Base-by-base conservation (phyloP, 2,329 filamentous ascomycete genomes). In the Penicillium sp. region DNA sequence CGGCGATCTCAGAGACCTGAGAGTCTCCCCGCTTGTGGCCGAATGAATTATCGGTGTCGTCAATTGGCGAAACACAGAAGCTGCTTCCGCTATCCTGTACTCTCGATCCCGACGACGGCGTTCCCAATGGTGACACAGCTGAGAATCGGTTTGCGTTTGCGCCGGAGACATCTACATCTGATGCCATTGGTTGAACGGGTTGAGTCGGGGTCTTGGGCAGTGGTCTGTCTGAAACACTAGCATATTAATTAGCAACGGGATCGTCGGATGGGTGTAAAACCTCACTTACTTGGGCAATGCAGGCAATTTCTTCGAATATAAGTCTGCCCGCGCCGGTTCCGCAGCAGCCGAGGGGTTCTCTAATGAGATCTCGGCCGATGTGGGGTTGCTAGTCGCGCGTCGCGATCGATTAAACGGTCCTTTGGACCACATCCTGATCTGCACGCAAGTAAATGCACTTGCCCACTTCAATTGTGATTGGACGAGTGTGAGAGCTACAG, bases 371-470 rank as follows among this genome's bases (percentile, higher is more conserved):
- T 69, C 62, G 48, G 68, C 54, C 35, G 70, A 59, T 30, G 68
- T 65, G 22, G 71, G 67, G 51, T 65, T 66, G 38, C 67, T 64
- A 47, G 70, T 69, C 12, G 64, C 66, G 41, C 69, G 66, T 55
- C 59, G 69, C 47, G 66, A 65, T 49, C 54, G 67, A 64, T 57
- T 71, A 62, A 52, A 74, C 5, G 52, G 45, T 28, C 52, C 57
- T 52, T 72, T 71, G 56, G 74, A 73, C 73, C 73, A 77, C 75
- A 78, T 76, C n/a, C 43, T 64, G 54, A 35, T 46, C 28, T 43
- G 30, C 32, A 14, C 22, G 9, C 10, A 10, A n/a, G 15, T 17
- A 7, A 25, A 11, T 14, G 4, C 18, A 37, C 20, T 16, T 18
- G 1, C 18, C 29, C 32, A 23, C 25, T 18, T 18, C 20, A 25